Conservation (phyloP, 225 moss, liverwort and hornwort genomes). For the Takakia lepidozioides region DNA sequence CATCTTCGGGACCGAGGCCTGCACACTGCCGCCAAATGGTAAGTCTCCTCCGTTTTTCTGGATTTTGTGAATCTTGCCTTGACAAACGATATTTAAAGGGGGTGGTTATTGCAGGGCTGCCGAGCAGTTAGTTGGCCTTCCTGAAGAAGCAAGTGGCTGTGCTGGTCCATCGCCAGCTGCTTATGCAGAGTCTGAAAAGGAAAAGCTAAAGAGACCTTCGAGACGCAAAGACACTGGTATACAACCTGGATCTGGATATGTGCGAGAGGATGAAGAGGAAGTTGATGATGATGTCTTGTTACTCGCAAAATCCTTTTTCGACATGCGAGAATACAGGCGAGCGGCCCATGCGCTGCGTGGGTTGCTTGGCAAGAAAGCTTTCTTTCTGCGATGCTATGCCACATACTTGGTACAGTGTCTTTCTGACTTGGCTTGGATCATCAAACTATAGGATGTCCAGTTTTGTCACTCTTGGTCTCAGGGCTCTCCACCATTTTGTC, state of each 20-base stretch:
- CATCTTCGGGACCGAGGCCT: conserved; percentile 86
- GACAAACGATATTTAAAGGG: no score
- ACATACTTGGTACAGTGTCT: conserved; percentile 72
- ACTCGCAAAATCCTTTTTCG: conserved; percentile 80
- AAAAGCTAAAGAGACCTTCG: conserved; percentile 42
- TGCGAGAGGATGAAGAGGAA: conserved; percentile 54
- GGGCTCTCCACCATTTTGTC: no score
- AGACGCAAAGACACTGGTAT: conserved; percentile 42
- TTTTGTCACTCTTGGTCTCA: no score
- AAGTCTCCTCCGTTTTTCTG: not conserved
- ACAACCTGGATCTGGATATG: conserved; percentile 15
- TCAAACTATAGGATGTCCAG: no score
- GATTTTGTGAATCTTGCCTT: no score
- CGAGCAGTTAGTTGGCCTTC: conserved; percentile 80
- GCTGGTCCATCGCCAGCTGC: conserved; percentile 5
- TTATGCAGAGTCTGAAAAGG: conserved; percentile 25
- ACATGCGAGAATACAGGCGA: conserved; percentile 81
- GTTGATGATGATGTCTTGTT: conserved; percentile 70
- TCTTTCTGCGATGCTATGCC: conserved; percentile 86
- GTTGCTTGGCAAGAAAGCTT: conserved; percentile 50
- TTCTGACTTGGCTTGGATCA: no score
- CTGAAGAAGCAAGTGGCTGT: conserved; percentile 38
- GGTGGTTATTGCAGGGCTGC: conserved; percentile 94
- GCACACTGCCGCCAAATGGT: conserved; percentile 69
- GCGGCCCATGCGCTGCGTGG: conserved; percentile 79